Base-by-base conservation (phyloP, 768 basidiomycete species). In the Suillus clintonianus region DNA sequence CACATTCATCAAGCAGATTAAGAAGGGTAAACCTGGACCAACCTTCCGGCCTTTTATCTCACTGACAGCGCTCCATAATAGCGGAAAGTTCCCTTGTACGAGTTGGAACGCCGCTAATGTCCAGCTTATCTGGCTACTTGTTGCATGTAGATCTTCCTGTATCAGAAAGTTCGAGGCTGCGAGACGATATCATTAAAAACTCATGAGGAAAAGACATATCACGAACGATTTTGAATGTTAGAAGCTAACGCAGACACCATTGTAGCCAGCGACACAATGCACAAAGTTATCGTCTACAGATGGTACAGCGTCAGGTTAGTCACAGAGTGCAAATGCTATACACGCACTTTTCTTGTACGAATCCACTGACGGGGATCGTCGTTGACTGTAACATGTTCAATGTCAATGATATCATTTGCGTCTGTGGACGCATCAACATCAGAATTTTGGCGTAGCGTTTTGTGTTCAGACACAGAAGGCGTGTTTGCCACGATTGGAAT, bases 41-140 rank as follows among this genome's bases (percentile, higher is more conserved):
- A 87, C 87, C 80, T 87, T 92, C 60, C 92, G 79, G 8, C 92
- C 92, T 69, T 86, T 87, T 32, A 93, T 83, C 74, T 94, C 92
- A 61, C 88, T 89, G 32, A 89, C 76, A 0, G 86, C 82, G 61
- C 81, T 84, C 91, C 92, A 92, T 2, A 89, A 37, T 13, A 91
- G 68, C 0, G 92, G 92, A 59, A 87, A 74, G 14, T 77, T 72
- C 3, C 92, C 92, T 73, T 94, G 92, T 11, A 91, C 68, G 3
- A 88, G 75, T 64, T 92, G 90, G 72, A 90, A 94, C 24, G 89
- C 65, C 0, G 90, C 87, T 13, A 92, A 77, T 63, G 84, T 85
- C 73, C 86, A 79, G 64, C 89, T 88, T 63, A 94, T 87, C 65
- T 90, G 82, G 8, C 81, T 74, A 55, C 80, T 78, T 0, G 85